These are phyloP conservation scores for Ophiognomonia clavigignenti-juglandacearum DNA, from an alignment of 2,329 filamentous ascomycete species.

Conservation along the genomic window DNA sequence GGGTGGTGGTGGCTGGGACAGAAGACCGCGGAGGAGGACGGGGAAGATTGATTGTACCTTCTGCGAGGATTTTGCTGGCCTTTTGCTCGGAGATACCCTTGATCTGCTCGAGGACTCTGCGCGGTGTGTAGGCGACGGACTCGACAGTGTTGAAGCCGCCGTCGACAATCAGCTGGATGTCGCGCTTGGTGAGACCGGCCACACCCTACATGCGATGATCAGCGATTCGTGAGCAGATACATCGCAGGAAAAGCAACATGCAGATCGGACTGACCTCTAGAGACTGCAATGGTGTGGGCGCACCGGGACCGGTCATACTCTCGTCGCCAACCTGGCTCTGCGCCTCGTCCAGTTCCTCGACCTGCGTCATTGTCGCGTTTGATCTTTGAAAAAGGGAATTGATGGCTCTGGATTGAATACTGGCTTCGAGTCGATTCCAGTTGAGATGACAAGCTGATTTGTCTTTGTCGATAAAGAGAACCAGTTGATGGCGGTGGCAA, in stretches of 20 bases:
- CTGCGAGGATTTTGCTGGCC: conserved; percentile 81
- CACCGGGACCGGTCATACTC: conserved; percentile 75
- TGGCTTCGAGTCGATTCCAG: too few relatives aligned
- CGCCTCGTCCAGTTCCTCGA: conserved; percentile 64
- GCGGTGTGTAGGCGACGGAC: conserved; percentile 87
- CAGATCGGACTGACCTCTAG: conserved; percentile 63
- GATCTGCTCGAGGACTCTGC: conserved; percentile 81
- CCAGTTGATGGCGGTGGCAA: too few relatives aligned
- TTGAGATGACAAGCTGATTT: too few relatives aligned
- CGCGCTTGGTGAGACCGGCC: conserved; percentile 84
- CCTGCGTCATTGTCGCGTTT: conserved; percentile 35
- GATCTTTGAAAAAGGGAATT: too few relatives aligned
- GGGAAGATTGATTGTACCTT: conserved; percentile 71
- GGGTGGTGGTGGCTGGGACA: conserved; percentile 5
- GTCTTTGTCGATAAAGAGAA: too few relatives aligned
- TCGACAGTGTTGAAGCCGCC: conserved; percentile 95
- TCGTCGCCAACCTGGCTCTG: conserved; percentile 57
- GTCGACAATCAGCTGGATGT: conserved; percentile 89
- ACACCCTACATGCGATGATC: conserved; percentile 58
- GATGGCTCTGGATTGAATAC: too few relatives aligned
- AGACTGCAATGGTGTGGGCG: conserved; percentile 81
- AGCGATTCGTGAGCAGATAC: background rate
- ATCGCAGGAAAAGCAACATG: background rate
- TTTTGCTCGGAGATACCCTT: conserved; percentile 98
- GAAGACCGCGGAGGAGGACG: background rate